A percentile compares a stretch with the other conserved stretches of the same genome.
These are phyloP conservation scores for Backusella sp. DNA, from an alignment of 192 early-diverging fungal species.

Conservation along the genomic window DNA sequence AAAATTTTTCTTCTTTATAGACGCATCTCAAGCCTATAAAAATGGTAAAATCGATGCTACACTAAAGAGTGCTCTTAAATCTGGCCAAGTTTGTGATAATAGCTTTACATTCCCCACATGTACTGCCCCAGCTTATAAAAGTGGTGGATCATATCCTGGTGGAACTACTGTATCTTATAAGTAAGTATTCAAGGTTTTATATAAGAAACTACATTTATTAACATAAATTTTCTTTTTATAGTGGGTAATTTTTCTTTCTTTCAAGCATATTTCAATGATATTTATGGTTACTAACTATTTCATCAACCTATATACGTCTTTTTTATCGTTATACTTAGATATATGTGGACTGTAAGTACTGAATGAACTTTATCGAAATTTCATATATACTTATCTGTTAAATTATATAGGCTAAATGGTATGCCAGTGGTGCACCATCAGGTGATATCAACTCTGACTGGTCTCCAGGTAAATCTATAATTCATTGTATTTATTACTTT, in stretches of 20 bases:
- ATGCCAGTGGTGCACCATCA: constrained; percentile 27
- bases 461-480: constrained; percentile 27
- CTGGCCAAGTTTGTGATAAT: constrained; percentile 5
- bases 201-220: not conserved
- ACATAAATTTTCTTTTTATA: not conserved
- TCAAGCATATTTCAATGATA: not conserved
- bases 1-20: constrained; percentile 5
- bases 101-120: constrained; percentile 31
- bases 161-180: constrained; percentile 44
- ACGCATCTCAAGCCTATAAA: constrained; percentile 39
- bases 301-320: not conserved
- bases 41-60: constrained; percentile 22
- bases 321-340: constrained; percentile 17
- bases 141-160: constrained; percentile 31
- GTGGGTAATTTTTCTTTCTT: not conserved
- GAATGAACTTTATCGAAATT: not conserved
- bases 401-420: constrained; percentile 38
- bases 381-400: not conserved
- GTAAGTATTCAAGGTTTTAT: constrained; percentile 4
- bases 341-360: constrained; percentile 36
- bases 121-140: constrained; percentile 35
- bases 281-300: not conserved
- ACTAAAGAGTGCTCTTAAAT: constrained; percentile 13
- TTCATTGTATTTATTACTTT: not conserved
- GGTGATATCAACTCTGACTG: constrained; percentile 33